phyloP scores from a whole-genome alignment of 495 filamentous ascomycete species.

The Aspergillus olivimuriae region DNA sequence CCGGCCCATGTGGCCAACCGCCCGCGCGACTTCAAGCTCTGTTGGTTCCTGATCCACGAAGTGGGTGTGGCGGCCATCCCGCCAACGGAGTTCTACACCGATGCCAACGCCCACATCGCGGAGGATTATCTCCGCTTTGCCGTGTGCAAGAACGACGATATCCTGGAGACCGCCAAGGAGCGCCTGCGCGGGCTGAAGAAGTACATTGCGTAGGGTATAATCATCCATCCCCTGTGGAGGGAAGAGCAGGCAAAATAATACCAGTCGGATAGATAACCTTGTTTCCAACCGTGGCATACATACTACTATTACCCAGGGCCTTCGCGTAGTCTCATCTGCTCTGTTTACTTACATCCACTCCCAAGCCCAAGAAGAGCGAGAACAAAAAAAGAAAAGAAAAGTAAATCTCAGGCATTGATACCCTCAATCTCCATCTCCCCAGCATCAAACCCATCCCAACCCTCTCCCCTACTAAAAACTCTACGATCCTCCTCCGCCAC shows the following conservation, averaged over 20 bases:
- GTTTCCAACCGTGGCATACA: too few species aligned
- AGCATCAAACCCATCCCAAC: conserved; percentile 28
- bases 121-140: conserved; percentile 94
- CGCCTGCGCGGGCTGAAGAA: conserved; percentile 78
- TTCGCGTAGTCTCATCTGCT: too few species aligned
- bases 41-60: conserved; percentile 95
- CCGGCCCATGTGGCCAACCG: conserved; percentile 79
- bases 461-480: conserved; percentile 27
- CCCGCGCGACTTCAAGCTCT: conserved; percentile 86
- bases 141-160: conserved; percentile 90
- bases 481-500: conserved; percentile 17
- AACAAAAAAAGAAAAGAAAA: too few species aligned
- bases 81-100: conserved; percentile 93
- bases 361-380: too few species aligned
- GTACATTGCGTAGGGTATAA: conserved; percentile 59
- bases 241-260: too few species aligned
- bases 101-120: conserved; percentile 70
- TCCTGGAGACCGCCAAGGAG: conserved; percentile 87
- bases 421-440: conserved; percentile 31
- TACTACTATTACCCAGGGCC: too few species aligned
- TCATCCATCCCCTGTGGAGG: too few species aligned
- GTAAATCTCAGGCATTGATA: conserved; percentile 11
- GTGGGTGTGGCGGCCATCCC: conserved; percentile 93
- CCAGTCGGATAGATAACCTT: too few species aligned
- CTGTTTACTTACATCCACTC: too few species aligned